phyloP scores from a whole-genome alignment of 192 early-diverging fungal species.

The Backusella tarrabulga region DNA sequence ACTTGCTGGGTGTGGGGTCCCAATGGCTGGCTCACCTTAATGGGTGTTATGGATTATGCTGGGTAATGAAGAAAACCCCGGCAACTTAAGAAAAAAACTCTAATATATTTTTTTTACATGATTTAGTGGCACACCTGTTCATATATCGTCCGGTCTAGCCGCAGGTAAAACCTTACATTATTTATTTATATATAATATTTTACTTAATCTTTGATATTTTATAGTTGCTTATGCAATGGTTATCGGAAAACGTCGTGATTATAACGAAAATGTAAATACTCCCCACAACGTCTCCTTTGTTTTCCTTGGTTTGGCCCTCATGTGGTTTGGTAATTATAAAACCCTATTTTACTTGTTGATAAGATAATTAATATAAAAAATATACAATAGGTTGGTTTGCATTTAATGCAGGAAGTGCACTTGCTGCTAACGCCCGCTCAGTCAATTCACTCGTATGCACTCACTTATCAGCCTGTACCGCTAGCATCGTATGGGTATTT shows the following conservation, averaged over 20 bases:
- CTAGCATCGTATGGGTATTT: conserved; percentile 69
- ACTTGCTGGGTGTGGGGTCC: conserved; percentile 84
- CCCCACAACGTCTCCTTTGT: conserved; percentile 85
- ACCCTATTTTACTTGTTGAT: not conserved
- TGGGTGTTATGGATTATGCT: conserved; percentile 85
- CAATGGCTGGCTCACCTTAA: conserved; percentile 72
- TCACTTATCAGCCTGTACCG: conserved; percentile 68
- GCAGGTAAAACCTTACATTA: conserved; percentile 35
- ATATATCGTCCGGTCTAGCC: conserved; percentile 76
- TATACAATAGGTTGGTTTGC: conserved; percentile 72
- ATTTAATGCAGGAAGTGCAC: conserved; percentile 84
- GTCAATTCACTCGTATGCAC: conserved; percentile 77
- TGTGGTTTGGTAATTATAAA: conserved; percentile 92
- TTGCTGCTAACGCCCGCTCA: conserved; percentile 67
- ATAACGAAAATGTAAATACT: conserved; percentile 65
- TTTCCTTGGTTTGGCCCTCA: conserved; percentile 73
- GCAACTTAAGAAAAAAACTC: not conserved
- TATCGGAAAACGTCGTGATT: conserved; percentile 76
- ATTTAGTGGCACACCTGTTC: conserved; percentile 75
- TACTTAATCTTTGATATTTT: not conserved
- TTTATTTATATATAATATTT: not conserved
- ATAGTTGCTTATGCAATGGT: conserved; percentile 78
- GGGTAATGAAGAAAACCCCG: conserved; percentile 35
- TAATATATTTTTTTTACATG: not conserved
- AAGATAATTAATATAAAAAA: not conserved